phyloP scores from a whole-genome alignment of 129 eudicot genomes.

The Cynara cardunculus region DNA sequence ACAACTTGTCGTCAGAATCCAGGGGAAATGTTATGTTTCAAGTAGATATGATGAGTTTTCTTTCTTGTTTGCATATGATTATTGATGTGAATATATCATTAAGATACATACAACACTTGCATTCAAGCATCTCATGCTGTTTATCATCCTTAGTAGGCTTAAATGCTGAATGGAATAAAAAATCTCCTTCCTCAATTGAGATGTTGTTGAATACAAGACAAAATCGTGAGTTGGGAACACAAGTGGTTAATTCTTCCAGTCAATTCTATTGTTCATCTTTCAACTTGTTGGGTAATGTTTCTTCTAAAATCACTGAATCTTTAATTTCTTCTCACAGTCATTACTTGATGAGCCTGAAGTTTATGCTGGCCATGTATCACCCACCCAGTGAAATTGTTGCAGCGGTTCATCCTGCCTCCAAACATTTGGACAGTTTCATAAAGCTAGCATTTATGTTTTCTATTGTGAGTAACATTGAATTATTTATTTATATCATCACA shows the following conservation, averaged over 20 bases:
- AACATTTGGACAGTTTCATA: conserved; percentile 48
- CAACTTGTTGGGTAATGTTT: no score
- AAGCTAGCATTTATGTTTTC: conserved; percentile 50
- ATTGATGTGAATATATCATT: no score
- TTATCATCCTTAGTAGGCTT: no score
- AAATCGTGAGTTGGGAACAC: conserved; percentile 50
- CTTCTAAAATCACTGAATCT: background rate
- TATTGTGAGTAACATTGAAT: conserved; percentile 42
- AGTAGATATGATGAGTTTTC: no score
- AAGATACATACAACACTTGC: no score
- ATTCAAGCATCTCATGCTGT: no score
- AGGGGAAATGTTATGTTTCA: background rate
- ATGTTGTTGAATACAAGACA: conserved; percentile 30
- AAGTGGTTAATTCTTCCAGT: conserved; percentile 54
- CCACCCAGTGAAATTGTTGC: conserved; percentile 58
- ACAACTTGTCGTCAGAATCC: background rate
- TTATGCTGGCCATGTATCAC: conserved; percentile 45
- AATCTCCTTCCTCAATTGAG: conserved; percentile 52
- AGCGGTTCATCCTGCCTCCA: conserved; percentile 56
- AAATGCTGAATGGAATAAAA: conserved; percentile 53
- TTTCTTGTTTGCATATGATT: no score
- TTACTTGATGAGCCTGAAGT: conserved; percentile 33
- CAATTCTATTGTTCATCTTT: background rate
- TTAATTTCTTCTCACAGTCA: conserved; percentile 31
- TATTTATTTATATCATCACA: background rate